Conservation (phyloP, 768 basidiomycete genomes). For the Hygrocybe coccinea region DNA sequence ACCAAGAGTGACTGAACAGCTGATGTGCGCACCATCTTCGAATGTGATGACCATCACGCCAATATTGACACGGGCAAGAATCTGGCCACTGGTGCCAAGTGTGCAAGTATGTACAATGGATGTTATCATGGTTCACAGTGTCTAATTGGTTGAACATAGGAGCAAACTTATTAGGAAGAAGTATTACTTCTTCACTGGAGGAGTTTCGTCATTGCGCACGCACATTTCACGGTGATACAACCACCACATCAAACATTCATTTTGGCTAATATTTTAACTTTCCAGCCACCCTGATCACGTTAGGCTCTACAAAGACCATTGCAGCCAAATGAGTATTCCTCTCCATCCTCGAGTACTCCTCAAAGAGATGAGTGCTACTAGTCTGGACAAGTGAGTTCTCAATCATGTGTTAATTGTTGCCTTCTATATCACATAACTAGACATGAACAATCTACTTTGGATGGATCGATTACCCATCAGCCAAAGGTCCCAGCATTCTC, state of each 20-base stretch:
- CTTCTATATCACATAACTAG: too few species aligned
- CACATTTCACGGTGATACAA: too few species aligned
- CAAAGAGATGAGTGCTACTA: not conserved
- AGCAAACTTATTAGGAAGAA: too few species aligned
- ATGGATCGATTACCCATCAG: constrained; percentile 9
- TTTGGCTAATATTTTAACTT: too few species aligned
- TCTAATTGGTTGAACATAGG: too few species aligned
- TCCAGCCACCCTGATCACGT: constrained; percentile 6
- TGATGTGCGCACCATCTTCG: constrained; percentile 9
- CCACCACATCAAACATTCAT: too few species aligned
- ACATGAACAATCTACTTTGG: constrained; percentile 9
- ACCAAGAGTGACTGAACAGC: constrained; percentile 5
- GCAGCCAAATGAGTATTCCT: constrained; percentile 9
- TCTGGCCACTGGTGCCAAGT: constrained; percentile 16
- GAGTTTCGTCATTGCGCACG: too few species aligned
- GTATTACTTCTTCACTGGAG: too few species aligned
- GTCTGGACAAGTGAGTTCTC: not conserved
- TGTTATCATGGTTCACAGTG: too few species aligned
- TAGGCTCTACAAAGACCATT: constrained; percentile 10
- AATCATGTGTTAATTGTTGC: too few species aligned
- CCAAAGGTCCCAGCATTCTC: constrained; percentile 14
- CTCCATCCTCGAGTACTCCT: constrained; percentile 5
- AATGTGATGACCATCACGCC: not conserved
- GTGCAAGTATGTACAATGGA: constrained; percentile 14
- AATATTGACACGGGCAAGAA: constrained; percentile 12